Percentiles rank a stretch among this genome's conserved stretches.
Evolutionary conservation across 1,284 basidiomycete genomes (phyloP).

Genomic region (Marasmius fiardii): DNA sequence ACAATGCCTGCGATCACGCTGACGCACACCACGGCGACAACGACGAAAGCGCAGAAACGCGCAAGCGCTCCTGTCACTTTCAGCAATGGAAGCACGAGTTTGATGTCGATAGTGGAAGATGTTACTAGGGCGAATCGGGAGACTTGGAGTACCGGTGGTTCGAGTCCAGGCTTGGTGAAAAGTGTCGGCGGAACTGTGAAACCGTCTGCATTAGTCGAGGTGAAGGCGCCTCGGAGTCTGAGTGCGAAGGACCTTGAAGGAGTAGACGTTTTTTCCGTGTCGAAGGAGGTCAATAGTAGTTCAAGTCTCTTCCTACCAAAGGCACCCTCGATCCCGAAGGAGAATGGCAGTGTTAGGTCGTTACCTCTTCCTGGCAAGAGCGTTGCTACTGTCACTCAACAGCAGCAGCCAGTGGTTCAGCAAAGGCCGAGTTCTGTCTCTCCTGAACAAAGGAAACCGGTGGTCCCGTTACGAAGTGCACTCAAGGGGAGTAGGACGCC

Average conservation of each 20-base stretch:
- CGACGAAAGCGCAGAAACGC: slow-evolving; percentile 7
- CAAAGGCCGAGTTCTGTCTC: background rate
- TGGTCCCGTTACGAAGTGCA: slow-evolving; percentile 60
- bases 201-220: slow-evolving; percentile 8
- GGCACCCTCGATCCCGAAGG: background rate
- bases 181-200: slow-evolving; percentile 10
- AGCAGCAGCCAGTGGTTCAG: background rate
- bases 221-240: slow-evolving; percentile 30
- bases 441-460: slow-evolving; percentile 14
- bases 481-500: slow-evolving; percentile 53
- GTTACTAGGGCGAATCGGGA: slow-evolving; percentile 43
- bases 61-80: slow-evolving; percentile 9
- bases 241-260: slow-evolving; percentile 24
- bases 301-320: background rate
- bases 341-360: background rate
- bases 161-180: slow-evolving; percentile 13
- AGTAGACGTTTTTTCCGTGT: background rate
- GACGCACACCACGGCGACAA: background rate
- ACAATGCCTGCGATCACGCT: background rate
- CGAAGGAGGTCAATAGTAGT: background rate
- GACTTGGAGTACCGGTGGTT: slow-evolving; percentile 20
- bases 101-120: slow-evolving; percentile 69
- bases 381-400: background rate
- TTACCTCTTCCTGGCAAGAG: background rate
- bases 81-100: slow-evolving; percentile 29